These are phyloP conservation scores for Acanthochlamys bracteata DNA, from an alignment of 106 monocot species.

Conservation along the genomic window DNA sequence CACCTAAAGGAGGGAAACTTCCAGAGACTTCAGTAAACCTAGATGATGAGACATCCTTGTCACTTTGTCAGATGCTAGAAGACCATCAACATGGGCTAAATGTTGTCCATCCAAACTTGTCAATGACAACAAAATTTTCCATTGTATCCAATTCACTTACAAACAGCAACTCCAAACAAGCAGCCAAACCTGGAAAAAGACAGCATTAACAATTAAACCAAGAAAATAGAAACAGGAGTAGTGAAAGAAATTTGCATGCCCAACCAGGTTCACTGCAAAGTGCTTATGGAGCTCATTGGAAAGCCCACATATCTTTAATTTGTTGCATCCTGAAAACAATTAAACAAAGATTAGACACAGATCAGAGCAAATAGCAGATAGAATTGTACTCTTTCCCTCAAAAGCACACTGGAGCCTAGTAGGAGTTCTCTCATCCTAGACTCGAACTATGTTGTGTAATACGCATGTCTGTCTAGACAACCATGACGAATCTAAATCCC, in stretches of 20 bases:
- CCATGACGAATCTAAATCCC: too few relatives aligned
- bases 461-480: too few relatives aligned
- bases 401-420: background rate
- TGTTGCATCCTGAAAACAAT: slow-evolving; percentile 24
- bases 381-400: background rate
- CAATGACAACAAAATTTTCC: slow-evolving; percentile 32
- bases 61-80: slow-evolving; percentile 53
- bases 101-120: slow-evolving; percentile 41
- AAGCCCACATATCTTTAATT: slow-evolving; percentile 36
- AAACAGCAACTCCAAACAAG: slow-evolving; percentile 56
- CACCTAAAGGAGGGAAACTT: slow-evolving; percentile 52
- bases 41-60: slow-evolving; percentile 43
- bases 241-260: slow-evolving; percentile 3
- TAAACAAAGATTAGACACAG: background rate
- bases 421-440: too few relatives aligned
- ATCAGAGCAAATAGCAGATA: background rate
- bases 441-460: too few relatives aligned
- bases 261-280: slow-evolving; percentile 50
- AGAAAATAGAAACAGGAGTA: slow-evolving; percentile 3
- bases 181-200: slow-evolving; percentile 32
- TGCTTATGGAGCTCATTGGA: slow-evolving; percentile 46
- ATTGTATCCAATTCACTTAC: slow-evolving; percentile 44
- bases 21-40: slow-evolving; percentile 38
- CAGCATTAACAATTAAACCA: background rate
- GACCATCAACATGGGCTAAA: slow-evolving; percentile 41